phyloP scores from a whole-genome alignment of 2,329 filamentous ascomycete genomes.

The Lachnellula suecica region DNA sequence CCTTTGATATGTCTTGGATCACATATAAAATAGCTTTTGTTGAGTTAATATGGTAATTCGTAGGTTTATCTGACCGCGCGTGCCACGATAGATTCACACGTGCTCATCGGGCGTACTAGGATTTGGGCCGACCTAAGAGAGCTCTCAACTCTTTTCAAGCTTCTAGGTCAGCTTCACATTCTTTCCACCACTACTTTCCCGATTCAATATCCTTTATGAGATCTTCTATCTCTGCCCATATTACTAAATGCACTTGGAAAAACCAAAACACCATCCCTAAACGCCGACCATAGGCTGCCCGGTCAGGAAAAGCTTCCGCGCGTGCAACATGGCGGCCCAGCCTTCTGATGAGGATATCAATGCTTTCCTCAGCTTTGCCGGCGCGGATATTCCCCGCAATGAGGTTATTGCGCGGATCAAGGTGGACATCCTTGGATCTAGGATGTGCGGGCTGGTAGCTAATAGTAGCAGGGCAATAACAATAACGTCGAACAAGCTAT shows the following conservation, averaged over 20 bases:
- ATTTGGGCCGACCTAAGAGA: too few relatives aligned
- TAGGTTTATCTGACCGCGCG: background rate
- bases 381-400: conserved; percentile 14
- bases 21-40: too few relatives aligned
- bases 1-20: too few relatives aligned
- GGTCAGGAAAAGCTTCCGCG: conserved; percentile 6
- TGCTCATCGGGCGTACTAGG: too few relatives aligned
- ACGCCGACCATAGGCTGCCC: too few relatives aligned
- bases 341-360: conserved; percentile 25
- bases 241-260: background rate
- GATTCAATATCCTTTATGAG: background rate
- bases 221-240: background rate
- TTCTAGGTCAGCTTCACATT: background rate
- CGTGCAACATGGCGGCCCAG: conserved; percentile 22
- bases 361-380: conserved; percentile 13
- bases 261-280: background rate
- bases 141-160: too few relatives aligned
- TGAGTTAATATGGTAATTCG: too few relatives aligned
- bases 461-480: conserved; percentile 40
- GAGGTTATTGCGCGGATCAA: conserved; percentile 29
- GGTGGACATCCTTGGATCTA: conserved; percentile 10
- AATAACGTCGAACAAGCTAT: conserved; percentile 49
- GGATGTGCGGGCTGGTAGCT: conserved; percentile 9
- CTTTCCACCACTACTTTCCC: background rate
- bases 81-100: background rate